phyloP scores from a whole-genome alignment of 2,329 filamentous ascomycete species.

The Penicillium sp. region DNA sequence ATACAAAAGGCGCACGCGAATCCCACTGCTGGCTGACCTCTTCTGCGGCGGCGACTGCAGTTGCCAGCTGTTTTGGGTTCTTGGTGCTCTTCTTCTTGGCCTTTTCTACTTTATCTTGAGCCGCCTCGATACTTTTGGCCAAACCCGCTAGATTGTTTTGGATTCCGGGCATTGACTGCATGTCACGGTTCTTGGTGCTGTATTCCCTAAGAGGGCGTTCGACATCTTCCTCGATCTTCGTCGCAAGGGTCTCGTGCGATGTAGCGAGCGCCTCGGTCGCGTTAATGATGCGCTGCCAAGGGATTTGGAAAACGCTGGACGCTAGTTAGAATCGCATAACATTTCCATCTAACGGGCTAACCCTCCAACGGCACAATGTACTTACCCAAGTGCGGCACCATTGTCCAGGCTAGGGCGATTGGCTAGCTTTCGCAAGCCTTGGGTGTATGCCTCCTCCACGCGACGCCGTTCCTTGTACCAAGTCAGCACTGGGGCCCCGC shows the following conservation, averaged over 20 bases:
- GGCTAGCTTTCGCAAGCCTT: slow-evolving; percentile 76
- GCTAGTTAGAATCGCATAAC: slow-evolving; percentile 14
- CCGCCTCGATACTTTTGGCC: slow-evolving; percentile 80
- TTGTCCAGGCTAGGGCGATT: slow-evolving; percentile 72
- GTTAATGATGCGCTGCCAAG: slow-evolving; percentile 84
- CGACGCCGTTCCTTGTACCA: slow-evolving; percentile 77
- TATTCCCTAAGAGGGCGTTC: slow-evolving; percentile 81
- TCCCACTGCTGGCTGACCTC: slow-evolving; percentile 85
- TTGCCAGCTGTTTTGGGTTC: slow-evolving; percentile 70
- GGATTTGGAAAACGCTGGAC: slow-evolving; percentile 77
- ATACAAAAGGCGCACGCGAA: slow-evolving; percentile 90
- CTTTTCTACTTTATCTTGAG: slow-evolving; percentile 84
- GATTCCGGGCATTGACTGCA: slow-evolving; percentile 77
- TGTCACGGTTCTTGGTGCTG: slow-evolving; percentile 67
- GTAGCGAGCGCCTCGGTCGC: slow-evolving; percentile 78
- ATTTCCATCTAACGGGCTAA: not conserved
- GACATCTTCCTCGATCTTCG: slow-evolving; percentile 83
- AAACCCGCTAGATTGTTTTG: slow-evolving; percentile 76
- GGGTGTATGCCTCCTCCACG: slow-evolving; percentile 86
- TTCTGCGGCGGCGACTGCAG: slow-evolving; percentile 71
- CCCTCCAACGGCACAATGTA: slow-evolving; percentile 7
- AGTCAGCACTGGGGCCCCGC: slow-evolving; percentile 12
- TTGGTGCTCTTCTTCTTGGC: slow-evolving; percentile 76
- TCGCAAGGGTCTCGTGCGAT: slow-evolving; percentile 77
- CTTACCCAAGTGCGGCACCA: slow-evolving; percentile 82